Percentiles rank a stretch among this genome's conserved stretches.
These are phyloP conservation scores for Cupressus sempervirens DNA, from an alignment of 75 land plant genomes.

Conservation along the genomic window DNA sequence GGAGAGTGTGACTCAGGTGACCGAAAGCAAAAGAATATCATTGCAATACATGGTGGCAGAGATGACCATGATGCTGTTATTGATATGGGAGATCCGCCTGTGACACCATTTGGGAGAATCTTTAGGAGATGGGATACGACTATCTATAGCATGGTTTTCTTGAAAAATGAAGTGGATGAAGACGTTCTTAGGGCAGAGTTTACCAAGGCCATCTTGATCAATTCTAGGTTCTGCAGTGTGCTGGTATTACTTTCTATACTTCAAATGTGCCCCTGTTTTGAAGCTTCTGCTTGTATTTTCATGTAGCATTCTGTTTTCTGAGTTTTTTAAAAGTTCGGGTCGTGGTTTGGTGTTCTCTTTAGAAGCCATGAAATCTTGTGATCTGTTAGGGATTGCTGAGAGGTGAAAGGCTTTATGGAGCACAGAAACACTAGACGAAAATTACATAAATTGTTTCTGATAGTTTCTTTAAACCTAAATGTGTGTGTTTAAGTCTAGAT, in stretches of 20 bases:
- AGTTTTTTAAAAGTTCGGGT: background rate
- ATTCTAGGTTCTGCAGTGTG: slow-evolving; percentile 56
- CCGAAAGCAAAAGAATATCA: background rate
- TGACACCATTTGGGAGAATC: slow-evolving; percentile 61
- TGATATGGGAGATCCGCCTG: slow-evolving; percentile 21
- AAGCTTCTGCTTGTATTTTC: background rate
- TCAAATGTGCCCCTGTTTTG: background rate
- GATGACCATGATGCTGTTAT: background rate
- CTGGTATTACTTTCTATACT: slow-evolving; percentile 17
- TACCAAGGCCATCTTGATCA: slow-evolving; percentile 20
- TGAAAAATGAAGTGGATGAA: slow-evolving; percentile 30
- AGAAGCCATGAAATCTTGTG: background rate
- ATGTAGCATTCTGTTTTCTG: background rate
- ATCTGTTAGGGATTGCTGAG: no score
- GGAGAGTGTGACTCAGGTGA: background rate
- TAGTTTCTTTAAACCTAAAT: background rate
- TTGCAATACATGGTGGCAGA: background rate
- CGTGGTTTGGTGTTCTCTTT: no score
- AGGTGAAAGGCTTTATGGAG: background rate
- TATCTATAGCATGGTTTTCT: slow-evolving; percentile 29
- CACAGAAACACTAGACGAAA: background rate
- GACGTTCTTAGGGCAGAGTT: slow-evolving; percentile 29
- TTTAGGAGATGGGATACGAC: slow-evolving; percentile 33
- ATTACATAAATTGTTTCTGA: background rate
- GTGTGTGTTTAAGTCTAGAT: background rate